Percentiles rank a stretch among this genome's conserved stretches.
Evolutionary conservation across 2,329 filamentous ascomycete species (phyloP).

Genomic region (Coniella lustricola): DNA sequence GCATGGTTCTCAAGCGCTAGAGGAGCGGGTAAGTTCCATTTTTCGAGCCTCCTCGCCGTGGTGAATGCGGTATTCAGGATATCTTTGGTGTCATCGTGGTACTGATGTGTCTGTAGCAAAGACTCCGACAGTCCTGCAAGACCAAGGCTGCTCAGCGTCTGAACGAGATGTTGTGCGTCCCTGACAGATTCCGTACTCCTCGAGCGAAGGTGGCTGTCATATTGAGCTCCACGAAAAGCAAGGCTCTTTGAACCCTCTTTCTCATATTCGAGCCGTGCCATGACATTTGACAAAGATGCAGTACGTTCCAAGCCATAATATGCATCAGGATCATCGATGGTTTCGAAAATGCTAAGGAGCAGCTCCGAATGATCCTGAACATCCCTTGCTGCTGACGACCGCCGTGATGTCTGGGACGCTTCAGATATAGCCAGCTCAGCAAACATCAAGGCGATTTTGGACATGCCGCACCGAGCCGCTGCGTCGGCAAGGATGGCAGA

Average conservation of each 20-base stretch:
- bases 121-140: conserved; percentile 80
- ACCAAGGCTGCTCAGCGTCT: conserved; percentile 72
- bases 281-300: conserved; percentile 67
- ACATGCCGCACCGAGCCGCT: conserved; percentile 73
- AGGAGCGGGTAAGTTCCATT: conserved; percentile 84
- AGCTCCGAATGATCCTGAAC: conserved; percentile 54
- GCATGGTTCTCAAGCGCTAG: conserved; percentile 53
- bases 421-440: conserved; percentile 64
- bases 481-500: conserved; percentile 62
- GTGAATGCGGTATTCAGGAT: conserved; percentile 68
- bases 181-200: conserved; percentile 45
- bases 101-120: conserved; percentile 62
- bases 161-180: conserved; percentile 65
- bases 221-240: conserved; percentile 82
- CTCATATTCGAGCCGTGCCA: conserved; percentile 83
- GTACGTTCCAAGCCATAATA: conserved; percentile 87
- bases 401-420: conserved; percentile 50
- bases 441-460: conserved; percentile 78
- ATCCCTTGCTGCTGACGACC: conserved; percentile 53
- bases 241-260: conserved; percentile 79
- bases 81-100: conserved; percentile 46
- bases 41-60: conserved; percentile 74
- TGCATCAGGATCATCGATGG: conserved; percentile 90
- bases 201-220: conserved; percentile 73
- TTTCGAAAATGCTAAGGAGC: conserved; percentile 77